Conservation (phyloP, 257 asterid species). For the Haberlea rhodopensis region DNA sequence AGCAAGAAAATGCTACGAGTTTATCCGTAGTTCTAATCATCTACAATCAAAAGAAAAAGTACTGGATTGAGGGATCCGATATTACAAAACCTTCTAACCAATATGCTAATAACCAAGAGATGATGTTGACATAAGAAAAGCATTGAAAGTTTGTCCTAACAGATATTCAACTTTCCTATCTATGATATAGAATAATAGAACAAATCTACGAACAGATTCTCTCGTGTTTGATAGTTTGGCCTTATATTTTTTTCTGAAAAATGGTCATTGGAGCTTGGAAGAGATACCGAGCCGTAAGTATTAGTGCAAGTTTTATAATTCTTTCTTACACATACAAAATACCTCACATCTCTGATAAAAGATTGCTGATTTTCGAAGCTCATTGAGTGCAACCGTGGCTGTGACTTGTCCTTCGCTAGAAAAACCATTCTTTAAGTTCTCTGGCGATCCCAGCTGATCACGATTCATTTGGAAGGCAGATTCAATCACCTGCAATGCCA, state of each 20-base stretch:
- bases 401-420: slow-evolving; percentile 68
- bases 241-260: no score
- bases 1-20: no score
- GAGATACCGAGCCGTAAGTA: not conserved
- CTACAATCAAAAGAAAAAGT: no score
- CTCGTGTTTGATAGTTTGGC: not conserved
- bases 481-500: slow-evolving; percentile 63
- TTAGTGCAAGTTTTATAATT: not conserved
- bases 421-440: slow-evolving; percentile 42
- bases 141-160: not conserved
- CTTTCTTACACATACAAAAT: not conserved
- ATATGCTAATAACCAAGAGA: no score
- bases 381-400: slow-evolving; percentile 76
- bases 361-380: slow-evolving; percentile 83
- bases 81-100: not conserved
- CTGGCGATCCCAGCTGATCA: slow-evolving; percentile 37
- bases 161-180: no score
- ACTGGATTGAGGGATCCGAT: not conserved
- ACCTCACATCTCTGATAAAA: slow-evolving; percentile 78
- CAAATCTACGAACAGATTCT: not conserved
- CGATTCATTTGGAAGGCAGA: slow-evolving; percentile 67
- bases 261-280: not conserved
- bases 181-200: no score
- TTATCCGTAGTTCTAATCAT: no score
- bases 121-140: no score